These are phyloP conservation scores for Xylaria polymorpha DNA, from an alignment of 2,329 filamentous ascomycete species.

Conservation along the genomic window DNA sequence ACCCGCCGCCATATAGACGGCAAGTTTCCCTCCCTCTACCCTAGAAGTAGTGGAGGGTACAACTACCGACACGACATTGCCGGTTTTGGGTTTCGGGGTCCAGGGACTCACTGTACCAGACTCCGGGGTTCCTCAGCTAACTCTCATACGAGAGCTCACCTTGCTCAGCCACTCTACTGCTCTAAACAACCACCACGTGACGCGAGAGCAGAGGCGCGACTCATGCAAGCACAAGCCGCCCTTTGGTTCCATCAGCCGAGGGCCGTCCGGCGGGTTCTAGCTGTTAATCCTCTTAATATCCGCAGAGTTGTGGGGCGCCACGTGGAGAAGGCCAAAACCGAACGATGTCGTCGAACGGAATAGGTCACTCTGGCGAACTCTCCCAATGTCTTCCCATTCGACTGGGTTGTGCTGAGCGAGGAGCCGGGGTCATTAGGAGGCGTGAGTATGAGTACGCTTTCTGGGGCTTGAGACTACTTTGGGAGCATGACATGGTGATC, in stretches of 20 bases:
- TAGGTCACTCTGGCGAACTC: constrained; percentile 5
- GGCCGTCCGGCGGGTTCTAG: too few relatives aligned
- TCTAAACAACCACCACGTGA: too few relatives aligned
- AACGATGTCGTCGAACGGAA: constrained; percentile 7
- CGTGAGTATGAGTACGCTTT: constrained; percentile 26
- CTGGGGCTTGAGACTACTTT: constrained; percentile 19
- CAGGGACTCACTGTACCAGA: constrained; percentile 24
- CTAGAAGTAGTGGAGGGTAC: constrained; percentile 15
- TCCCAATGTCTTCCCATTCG: constrained; percentile 28
- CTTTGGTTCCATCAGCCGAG: too few relatives aligned
- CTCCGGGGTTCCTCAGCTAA: too few relatives aligned
- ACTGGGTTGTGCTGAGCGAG: neutral
- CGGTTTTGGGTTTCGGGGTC: constrained; percentile 20
- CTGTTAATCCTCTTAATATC: constrained; percentile 25
- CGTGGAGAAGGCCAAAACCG: neutral
- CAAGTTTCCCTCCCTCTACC: constrained; percentile 18
- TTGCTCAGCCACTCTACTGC: too few relatives aligned
- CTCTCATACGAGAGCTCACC: too few relatives aligned
- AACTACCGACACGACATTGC: constrained; percentile 19
- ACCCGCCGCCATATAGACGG: constrained; percentile 15
- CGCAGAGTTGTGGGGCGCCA: constrained; percentile 16
- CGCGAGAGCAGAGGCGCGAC: too few relatives aligned
- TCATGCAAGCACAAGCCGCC: too few relatives aligned
- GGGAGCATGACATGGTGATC: constrained; percentile 1
- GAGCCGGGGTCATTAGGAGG: constrained; percentile 12